Conservation (phyloP, 2,329 filamentous ascomycete genomes). For the Ophioceras dolichostomum region DNA sequence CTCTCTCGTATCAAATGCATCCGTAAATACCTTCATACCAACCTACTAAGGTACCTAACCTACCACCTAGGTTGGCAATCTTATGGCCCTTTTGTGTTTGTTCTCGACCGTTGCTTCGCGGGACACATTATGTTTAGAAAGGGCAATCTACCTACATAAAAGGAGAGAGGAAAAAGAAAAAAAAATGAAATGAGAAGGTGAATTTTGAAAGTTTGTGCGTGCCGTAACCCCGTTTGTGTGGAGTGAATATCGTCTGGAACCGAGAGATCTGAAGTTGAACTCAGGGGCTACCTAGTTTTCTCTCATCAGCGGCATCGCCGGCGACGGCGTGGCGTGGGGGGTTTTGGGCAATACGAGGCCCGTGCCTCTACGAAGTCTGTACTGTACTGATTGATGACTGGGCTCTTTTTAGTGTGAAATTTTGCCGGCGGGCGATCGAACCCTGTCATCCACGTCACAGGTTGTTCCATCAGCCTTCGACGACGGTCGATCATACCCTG, state of each 20-base stretch:
- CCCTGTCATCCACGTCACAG: constrained; percentile 5
- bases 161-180: not conserved
- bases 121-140: not conserved
- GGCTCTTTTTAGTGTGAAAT: too few relatives aligned
- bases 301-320: too few relatives aligned
- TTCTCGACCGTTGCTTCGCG: not conserved
- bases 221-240: not conserved
- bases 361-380: not conserved
- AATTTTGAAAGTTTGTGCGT: not conserved
- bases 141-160: not conserved
- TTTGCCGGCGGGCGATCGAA: too few relatives aligned
- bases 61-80: not conserved
- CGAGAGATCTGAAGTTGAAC: too few relatives aligned
- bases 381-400: too few relatives aligned
- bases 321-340: not conserved
- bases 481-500: constrained; percentile 11
- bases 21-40: not conserved
- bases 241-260: too few relatives aligned
- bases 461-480: constrained; percentile 14
- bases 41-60: not conserved
- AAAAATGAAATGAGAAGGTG: not conserved
- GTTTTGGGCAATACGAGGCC: not conserved
- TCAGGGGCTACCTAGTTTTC: too few relatives aligned
- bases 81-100: not conserved
- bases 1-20: too few relatives aligned